Percentiles rank a stretch among this genome's conserved stretches.
Evolutionary conservation across 2,329 filamentous ascomycete species (phyloP).

Genomic region (Colletotrichum lini): DNA sequence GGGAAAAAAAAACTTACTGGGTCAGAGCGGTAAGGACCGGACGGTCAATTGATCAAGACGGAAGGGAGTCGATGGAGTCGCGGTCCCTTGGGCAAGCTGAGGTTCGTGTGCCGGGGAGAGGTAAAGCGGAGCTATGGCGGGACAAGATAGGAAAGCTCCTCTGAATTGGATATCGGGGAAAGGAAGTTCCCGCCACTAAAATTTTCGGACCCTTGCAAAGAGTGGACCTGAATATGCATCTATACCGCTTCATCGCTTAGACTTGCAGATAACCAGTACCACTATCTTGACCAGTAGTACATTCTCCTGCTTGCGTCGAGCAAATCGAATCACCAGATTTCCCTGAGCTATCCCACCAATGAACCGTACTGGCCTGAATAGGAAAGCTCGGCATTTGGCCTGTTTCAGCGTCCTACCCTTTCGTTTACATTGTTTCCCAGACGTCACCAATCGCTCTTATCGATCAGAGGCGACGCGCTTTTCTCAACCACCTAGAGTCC

Average conservation of each 20-base stretch:
- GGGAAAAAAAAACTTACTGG: conserved; percentile 21
- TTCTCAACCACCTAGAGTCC: conserved; percentile 12
- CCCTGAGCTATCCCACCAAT: neutral
- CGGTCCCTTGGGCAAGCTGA: conserved; percentile 13
- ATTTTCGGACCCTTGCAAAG: conserved; percentile 25
- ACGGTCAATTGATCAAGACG: conserved; percentile 27
- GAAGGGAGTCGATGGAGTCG: conserved; percentile 23
- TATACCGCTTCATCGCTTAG: neutral
- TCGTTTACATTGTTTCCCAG: neutral
- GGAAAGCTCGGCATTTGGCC: neutral
- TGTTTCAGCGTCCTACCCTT: neutral
- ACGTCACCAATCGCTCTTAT: neutral
- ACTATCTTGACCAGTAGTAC: too few species aligned
- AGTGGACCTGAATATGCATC: neutral
- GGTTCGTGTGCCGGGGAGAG: conserved; percentile 25
- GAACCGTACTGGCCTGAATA: neutral
- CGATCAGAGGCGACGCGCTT: neutral
- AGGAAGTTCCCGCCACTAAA: conserved; percentile 42
- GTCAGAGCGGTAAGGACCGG: conserved; percentile 18
- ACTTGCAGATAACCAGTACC: neutral
- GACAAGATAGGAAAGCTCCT: conserved; percentile 27
- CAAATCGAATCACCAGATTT: neutral
- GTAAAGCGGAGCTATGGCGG: conserved; percentile 34
- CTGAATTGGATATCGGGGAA: conserved; percentile 35
- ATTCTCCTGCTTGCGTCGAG: neutral